Evolutionary conservation across 495 filamentous ascomycete species (phyloP), one percentile per base, ranked within the genome.

Genomic region (Stereocaulon alpinum): DNA sequence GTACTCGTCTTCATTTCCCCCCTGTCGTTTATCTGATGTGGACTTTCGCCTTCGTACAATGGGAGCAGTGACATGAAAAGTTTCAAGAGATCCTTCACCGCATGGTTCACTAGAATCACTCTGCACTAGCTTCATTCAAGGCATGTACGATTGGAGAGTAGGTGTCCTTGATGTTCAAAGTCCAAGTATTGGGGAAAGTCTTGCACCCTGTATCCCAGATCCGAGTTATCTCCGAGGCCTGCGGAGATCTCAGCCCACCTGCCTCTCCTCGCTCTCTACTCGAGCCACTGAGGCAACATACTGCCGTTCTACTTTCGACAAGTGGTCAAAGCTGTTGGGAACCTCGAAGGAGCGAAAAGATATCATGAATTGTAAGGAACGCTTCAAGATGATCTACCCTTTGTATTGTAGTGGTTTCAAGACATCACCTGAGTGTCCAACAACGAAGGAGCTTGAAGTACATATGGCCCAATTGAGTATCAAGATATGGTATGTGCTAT

Each of bases 31-130:
- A 40, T 34, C 17, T 27, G 32, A 22, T n/a, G 10, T 40, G 20
- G 49, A 22, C 20, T 51, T 42, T 60, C 58, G 27, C 42, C 47
- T 45, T 60, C 49, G 27, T 47, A 60, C n/a, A 37, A 40, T 27
- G 58, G 58, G 11, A 60, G 58, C 20, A 60, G 58, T 40, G 58
- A 54, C 58, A 60, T 54, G 41, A 18, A 30, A 55, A n/a, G 42
- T 6, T 40, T 0, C 0, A 45, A 20, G 20, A 22, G 29, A 11
- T 5, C n/a, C 12, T 40, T 60, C 41, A 60, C 56, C 40, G 17
- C 56, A 59, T 59, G 5, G 27, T 59, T 1, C 17, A 14, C 14
- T 42, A n/a, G 30, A n/a, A 5, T 15, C 10, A 40, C 32, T 29
- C 6, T 18, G 29, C 9, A 29, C 20, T 41, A 34, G 34, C 45